Evolutionary conservation across 2,329 filamentous ascomycete species (phyloP).

Genomic region (Epichloe uncinata): DNA sequence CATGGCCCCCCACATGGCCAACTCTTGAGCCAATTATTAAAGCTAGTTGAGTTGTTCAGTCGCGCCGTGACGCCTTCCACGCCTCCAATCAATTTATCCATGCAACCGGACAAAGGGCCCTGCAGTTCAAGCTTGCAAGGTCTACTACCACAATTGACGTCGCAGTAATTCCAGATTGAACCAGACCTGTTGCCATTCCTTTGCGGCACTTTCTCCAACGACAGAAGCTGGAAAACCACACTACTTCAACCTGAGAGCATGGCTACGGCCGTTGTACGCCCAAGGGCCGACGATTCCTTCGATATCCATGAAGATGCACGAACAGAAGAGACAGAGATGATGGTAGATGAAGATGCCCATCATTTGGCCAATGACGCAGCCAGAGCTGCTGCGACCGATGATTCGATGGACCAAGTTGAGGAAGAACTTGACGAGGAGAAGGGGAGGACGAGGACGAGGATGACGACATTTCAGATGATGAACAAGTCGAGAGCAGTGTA

Average conservation of each 20-base stretch:
- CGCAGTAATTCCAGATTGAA: not conserved
- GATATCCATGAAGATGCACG: slow-evolving; percentile 37
- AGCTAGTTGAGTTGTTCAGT: not conserved
- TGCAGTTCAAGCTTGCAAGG: not conserved
- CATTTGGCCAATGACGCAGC: slow-evolving; percentile 18
- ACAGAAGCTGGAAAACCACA: not conserved
- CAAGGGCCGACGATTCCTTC: slow-evolving; percentile 24
- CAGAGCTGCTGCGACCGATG: slow-evolving; percentile 10
- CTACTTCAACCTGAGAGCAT: not conserved
- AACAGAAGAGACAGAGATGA: slow-evolving; percentile 37
- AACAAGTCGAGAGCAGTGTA: slow-evolving; percentile 54
- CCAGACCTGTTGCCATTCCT: too few relatives aligned
- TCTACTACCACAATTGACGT: not conserved
- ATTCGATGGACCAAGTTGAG: slow-evolving; percentile 15
- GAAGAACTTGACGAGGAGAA: slow-evolving; percentile 17
- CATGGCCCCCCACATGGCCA: too few relatives aligned
- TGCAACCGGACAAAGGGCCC: not conserved
- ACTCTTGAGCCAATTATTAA: too few relatives aligned
- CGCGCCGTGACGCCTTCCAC: too few relatives aligned
- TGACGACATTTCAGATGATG: slow-evolving; percentile 40
- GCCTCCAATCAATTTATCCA: not conserved
- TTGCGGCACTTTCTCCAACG: too few relatives aligned
- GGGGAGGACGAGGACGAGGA: slow-evolving; percentile 24
- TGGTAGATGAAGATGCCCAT: slow-evolving; percentile 27
- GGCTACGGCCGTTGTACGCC: slow-evolving; percentile 1